Conservation (phyloP, 768 basidiomycete species). For the Tylopilus vinaceipallidus region DNA sequence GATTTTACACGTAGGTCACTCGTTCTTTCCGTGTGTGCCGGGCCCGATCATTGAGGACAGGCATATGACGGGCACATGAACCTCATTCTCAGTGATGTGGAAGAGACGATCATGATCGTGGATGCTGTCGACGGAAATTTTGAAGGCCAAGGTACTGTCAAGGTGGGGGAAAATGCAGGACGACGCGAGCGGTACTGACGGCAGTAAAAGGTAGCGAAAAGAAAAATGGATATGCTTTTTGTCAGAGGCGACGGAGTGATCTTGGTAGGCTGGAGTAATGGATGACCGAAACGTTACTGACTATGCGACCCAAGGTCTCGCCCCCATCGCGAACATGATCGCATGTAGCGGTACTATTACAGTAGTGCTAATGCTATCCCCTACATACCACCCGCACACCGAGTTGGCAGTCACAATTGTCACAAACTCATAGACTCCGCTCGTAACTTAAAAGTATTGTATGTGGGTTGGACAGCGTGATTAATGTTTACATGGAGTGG, state of each 20-base stretch:
- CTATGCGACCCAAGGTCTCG: slow-evolving; percentile 56
- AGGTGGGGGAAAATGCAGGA: slow-evolving; percentile 40
- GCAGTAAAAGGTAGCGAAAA: slow-evolving; percentile 70
- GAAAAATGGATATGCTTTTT: slow-evolving; percentile 97
- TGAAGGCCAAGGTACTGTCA: slow-evolving; percentile 60
- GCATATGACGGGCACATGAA: slow-evolving; percentile 99
- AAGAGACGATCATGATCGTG: slow-evolving; percentile 97
- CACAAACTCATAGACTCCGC: too few relatives aligned
- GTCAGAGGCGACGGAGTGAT: slow-evolving; percentile 98
- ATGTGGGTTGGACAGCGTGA: too few relatives aligned
- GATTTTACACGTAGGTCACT: slow-evolving; percentile 76
- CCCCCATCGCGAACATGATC: slow-evolving; percentile 71
- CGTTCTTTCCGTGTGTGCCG: neutral
- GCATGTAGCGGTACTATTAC: slow-evolving; percentile 12
- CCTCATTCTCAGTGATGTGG: slow-evolving; percentile 94
- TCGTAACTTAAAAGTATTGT: too few relatives aligned
- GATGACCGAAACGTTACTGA: slow-evolving; percentile 8
- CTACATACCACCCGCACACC: neutral
- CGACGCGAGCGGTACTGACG: neutral
- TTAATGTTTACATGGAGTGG: too few relatives aligned
- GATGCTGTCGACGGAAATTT: slow-evolving; percentile 70
- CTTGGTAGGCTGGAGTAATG: slow-evolving; percentile 53
- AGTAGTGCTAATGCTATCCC: neutral
- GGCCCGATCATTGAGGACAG: slow-evolving; percentile 41
- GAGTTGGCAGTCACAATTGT: slow-evolving; percentile 5